Evolutionary conservation across 163 green algal species (phyloP), one percentile per base, ranked within the genome.

Genomic region (Coccomyxa subellipsoidea): DNA sequence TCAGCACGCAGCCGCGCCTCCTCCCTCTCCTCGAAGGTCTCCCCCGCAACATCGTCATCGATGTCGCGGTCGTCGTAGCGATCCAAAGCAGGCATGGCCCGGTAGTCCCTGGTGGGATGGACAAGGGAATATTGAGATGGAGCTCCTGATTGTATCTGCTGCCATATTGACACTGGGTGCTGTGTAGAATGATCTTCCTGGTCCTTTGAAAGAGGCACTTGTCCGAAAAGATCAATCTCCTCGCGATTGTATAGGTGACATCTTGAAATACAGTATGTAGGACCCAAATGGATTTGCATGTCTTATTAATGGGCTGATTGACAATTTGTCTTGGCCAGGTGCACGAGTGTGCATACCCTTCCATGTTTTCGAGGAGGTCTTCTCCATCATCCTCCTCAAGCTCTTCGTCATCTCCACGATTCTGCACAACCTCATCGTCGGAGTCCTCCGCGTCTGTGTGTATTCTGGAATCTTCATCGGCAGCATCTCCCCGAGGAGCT

Each of bases 11-110:
- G 70, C 35, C 91, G 83, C 4, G 87, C 89, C 8, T 78, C 86
- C 78, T 92, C 78, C 18, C 82, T 78, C 54, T 92, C 87, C 80
- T 95, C 91, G 15, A 93, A 80, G 1, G 95, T 94, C 54, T 81
- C 70, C 4, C 59, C 76, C 34, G n/a, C 31, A 2, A 90, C 85
- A 15, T 88, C 91, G 15, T 95, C 86, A 38, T 93, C 93, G 0
- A 98, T 81, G 32, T 92, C 95, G 34, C 92, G 91, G 0, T 69
- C 79, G 79, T 98, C 95, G 80, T 98, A 98, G 40, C 84, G 76
- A 84, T 99, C 96, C 77, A 98, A 86, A 9, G 93, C 83, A 6
- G 90, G 84, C 85, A 95, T 97, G 10, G 91, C 82, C 31, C 93
- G 92, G 84, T 99, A 99, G 86, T 99, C 96, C 32, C 95, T 98